Base-by-base conservation (phyloP, 1,284 basidiomycete genomes). In the Albatrellus sp. region DNA sequence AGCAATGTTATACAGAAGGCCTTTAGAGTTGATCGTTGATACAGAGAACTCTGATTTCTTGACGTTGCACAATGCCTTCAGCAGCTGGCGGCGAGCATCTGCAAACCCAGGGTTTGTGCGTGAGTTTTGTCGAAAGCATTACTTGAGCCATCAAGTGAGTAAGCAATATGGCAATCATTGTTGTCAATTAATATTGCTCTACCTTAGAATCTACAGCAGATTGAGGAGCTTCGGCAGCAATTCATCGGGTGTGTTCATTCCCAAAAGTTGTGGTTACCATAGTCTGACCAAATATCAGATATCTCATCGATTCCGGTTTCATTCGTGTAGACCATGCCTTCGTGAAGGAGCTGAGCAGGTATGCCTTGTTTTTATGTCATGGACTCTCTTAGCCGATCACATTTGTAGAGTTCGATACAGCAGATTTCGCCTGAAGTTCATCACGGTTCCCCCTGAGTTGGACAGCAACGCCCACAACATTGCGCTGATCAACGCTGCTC, bases 171-270 rank as follows among this genome's bases (percentile, higher is more conserved):
- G 38, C 32, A 10, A 16, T 24, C n/a, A 3, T 10, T n/a, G 14
- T 17, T 31, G 5, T 42, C 28, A 29, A 11, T 1, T 16, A 5
- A 28, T 42, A 29, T 32, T 16, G 8, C 24, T 17, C 30, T 42
- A 19, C 35, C 7, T 5, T 19, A 93, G 79, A 97, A 91, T 55
- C 65, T 99, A 46, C 81, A 91, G 60, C 91, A 97, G 60, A 96
- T 98, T 40, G 96, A 98, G 60, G 96, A 98, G 58, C 72, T 98
- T 28, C 80, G 94, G 5, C 91, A 96, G 57, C 94, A 98, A 60
- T 86, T 96, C 54, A 69, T 98, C 35, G 79, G 85, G 72, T 88
- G 53, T 52, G 65, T 55, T 24, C 19, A 20, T 16, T 28, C 4
- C 37, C 34, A 14, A 14, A 19, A 37, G 13, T 13, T 33, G 5